phyloP scores from a whole-genome alignment of 495 filamentous ascomycete genomes.

The Stereocaulon alpinum region DNA sequence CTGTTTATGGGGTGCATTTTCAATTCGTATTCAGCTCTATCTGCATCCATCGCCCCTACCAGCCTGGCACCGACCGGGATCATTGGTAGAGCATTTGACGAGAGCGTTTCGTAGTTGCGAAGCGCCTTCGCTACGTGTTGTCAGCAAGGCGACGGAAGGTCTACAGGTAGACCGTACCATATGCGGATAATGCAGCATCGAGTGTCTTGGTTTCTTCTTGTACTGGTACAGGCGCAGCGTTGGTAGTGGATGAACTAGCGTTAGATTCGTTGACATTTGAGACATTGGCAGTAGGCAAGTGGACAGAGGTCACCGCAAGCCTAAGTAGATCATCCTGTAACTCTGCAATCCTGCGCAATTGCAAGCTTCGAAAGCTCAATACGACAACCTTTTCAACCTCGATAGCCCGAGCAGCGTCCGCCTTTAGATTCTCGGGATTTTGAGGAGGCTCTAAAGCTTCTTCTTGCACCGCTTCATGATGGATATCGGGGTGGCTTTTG shows the following conservation, averaged over 20 bases:
- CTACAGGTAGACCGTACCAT: not conserved
- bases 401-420: not conserved
- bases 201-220: not conserved
- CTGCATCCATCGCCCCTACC: not conserved
- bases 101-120: not conserved
- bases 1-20: not conserved
- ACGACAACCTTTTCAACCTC: not conserved
- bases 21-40: not conserved
- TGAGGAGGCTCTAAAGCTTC: not conserved
- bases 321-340: not conserved
- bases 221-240: too few relatives aligned
- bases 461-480: not conserved
- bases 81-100: not conserved
- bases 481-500: not conserved
- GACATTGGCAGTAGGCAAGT: not conserved
- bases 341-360: not conserved
- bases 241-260: too few relatives aligned
- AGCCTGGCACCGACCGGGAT: not conserved
- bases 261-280: not conserved
- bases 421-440: not conserved
- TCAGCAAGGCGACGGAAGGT: too few relatives aligned
- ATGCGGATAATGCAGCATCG: not conserved
- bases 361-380: not conserved
- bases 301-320: not conserved
- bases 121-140: not conserved